phyloP scores from a whole-genome alignment of 495 filamentous ascomycete genomes.

The Aspergillus affinis region DNA sequence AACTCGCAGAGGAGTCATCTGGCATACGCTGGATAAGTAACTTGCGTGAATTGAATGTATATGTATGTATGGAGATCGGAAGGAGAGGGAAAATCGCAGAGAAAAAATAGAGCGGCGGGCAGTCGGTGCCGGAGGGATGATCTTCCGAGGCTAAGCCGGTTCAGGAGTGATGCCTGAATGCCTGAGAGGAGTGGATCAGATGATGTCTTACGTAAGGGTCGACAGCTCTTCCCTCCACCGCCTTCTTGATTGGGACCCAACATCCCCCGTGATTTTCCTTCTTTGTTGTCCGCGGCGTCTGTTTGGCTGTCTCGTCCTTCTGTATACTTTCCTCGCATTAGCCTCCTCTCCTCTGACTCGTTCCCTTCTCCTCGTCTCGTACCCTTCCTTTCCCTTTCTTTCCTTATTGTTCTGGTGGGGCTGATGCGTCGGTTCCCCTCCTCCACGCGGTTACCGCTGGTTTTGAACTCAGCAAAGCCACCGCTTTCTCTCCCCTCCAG shows the following conservation, averaged over 20 bases:
- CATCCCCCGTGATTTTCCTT: background rate
- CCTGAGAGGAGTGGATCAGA: background rate
- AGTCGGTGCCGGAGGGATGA: background rate
- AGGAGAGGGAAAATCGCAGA: constrained; percentile 12
- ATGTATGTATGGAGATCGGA: constrained; percentile 8
- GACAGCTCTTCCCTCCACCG: no score
- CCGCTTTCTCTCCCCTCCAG: constrained; percentile 39
- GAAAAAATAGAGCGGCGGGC: background rate
- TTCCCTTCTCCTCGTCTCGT: constrained; percentile 10
- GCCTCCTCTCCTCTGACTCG: constrained; percentile 13
- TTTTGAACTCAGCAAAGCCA: constrained; percentile 41
- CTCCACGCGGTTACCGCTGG: constrained; percentile 33
- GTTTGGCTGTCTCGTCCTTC: background rate
- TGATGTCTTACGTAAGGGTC: no score
- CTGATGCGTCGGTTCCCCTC: constrained; percentile 41
- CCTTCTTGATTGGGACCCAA: no score
- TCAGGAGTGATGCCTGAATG: background rate
- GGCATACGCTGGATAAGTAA: constrained; percentile 4
- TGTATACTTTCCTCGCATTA: constrained; percentile 4
- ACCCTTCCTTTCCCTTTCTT: constrained; percentile 4
- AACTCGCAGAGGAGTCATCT: background rate
- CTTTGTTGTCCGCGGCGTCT: constrained; percentile 17
- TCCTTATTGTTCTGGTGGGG: constrained; percentile 20
- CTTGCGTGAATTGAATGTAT: constrained; percentile 9
- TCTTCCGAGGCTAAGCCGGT: background rate